phyloP scores from a whole-genome alignment of 2,329 filamentous ascomycete species.

The Pseudogymnoascus sp. region DNA sequence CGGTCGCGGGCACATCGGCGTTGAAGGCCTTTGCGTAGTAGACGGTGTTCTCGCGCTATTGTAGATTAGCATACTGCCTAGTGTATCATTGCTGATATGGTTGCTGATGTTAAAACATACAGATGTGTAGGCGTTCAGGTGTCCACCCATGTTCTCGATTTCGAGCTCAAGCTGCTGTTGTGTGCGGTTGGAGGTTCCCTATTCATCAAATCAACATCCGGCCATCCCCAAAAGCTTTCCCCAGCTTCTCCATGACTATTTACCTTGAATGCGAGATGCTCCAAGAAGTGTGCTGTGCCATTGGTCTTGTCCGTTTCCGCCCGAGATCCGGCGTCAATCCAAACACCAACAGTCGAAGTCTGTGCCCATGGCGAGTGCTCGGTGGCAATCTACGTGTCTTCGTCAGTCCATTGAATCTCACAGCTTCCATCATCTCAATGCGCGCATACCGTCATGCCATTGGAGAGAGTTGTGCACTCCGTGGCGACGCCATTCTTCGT shows the following conservation, averaged over 20 bases:
- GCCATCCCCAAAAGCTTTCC: slow-evolving; percentile 6
- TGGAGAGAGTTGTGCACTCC: slow-evolving; percentile 91
- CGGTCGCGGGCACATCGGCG: slow-evolving; percentile 88
- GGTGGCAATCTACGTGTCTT: slow-evolving; percentile 70
- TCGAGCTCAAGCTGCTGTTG: slow-evolving; percentile 98
- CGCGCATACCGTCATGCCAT: slow-evolving; percentile 78
- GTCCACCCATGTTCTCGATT: slow-evolving; percentile 99
- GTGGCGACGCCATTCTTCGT: slow-evolving; percentile 63
- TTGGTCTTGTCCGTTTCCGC: slow-evolving; percentile 98
- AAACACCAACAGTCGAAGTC: slow-evolving; percentile 96
- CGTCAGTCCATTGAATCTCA: slow-evolving; percentile 34
- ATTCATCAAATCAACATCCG: slow-evolving; percentile 19
- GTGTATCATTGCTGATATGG: neutral
- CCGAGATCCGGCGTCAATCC: slow-evolving; percentile 98
- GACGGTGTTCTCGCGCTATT: slow-evolving; percentile 93
- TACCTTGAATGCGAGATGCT: slow-evolving; percentile 99
- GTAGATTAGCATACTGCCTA: slow-evolving; percentile 9
- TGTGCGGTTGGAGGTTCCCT: slow-evolving; percentile 89
- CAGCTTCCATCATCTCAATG: slow-evolving; percentile 13
- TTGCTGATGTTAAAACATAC: slow-evolving; percentile 45
- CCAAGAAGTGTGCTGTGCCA: slow-evolving; percentile 98
- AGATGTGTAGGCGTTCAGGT: slow-evolving; percentile 99
- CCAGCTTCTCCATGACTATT: slow-evolving; percentile 17
- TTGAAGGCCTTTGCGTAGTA: slow-evolving; percentile 99
- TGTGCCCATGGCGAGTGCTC: slow-evolving; percentile 98